Base-by-base conservation (phyloP, 1,284 basidiomycete species). In the Trametes polyzona region DNA sequence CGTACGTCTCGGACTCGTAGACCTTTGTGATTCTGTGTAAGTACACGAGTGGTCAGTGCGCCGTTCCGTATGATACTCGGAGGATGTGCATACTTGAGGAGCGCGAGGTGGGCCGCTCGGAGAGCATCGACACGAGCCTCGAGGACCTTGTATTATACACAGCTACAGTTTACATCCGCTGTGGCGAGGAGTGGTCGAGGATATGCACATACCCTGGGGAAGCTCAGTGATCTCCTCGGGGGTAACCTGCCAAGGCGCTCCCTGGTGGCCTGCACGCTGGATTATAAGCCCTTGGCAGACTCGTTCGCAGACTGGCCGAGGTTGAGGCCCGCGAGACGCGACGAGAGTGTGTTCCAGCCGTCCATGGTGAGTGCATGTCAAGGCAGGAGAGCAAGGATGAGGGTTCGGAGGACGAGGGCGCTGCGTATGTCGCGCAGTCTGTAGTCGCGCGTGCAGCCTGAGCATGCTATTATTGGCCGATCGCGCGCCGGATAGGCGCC, bases 161-260 rank as follows among this genome's bases (percentile, higher is more conserved):
- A 40, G 32, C 19, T 40, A 30, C n/a, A 52, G 27, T 46, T 53
- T 40, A 8, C 9, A 11, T 42, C 23, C 7, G 23, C 23, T 26
- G 24, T 10, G 26, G 23, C 24, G 5, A 11, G 16, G n/a, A n/a
- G n/a, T n/a, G n/a, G 8, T 6, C 16, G 14, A 11, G 21, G 5
- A 27, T 14, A 3, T 27, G 24, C 9, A 48, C 59, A 21, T 39
- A 89, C 90, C 90, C 75, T 92, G 88, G n/a, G 91, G 90, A 33
- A 95, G 82, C 76, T 98, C 96, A 17, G 96, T 99, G 70, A 99
- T 96, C 67, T 96, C 96, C 59, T 95, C 94, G 19, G 90, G 83
- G 14, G 92, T 84, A 55, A 97, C 85, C 67, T 93, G 88, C 96
- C 96, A 4, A 98, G 82, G 48, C 91, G 83, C 76, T 99, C 96